phyloP scores from a whole-genome alignment of 441 rosid species.

The Mallotus repandus region DNA sequence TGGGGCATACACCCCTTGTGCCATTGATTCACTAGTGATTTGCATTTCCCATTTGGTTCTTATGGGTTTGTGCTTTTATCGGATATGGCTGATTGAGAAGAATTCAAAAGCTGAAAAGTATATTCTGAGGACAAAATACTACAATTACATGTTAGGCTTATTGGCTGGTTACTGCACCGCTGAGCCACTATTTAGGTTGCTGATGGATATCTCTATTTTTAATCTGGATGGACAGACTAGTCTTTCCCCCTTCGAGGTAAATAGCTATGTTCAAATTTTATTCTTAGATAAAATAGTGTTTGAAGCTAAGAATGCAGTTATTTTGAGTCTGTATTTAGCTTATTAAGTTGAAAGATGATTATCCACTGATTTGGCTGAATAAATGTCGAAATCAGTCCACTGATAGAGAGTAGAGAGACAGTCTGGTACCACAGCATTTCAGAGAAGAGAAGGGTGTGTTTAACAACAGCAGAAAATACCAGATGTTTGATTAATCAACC shows the following conservation, averaged over 20 bases:
- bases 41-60: conserved; percentile 72
- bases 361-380: neutral
- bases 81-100: conserved; percentile 65
- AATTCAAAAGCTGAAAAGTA: conserved; percentile 55
- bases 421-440: neutral
- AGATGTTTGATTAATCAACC: neutral
- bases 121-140: conserved; percentile 56
- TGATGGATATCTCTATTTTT: conserved; percentile 59
- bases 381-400: neutral
- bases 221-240: conserved; percentile 50
- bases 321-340: neutral
- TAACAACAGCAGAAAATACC: neutral
- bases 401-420: neutral
- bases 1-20: conserved; percentile 80
- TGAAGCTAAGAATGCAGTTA: neutral
- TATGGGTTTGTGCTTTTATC: conserved; percentile 62
- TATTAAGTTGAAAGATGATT: neutral
- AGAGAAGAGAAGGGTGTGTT: neutral
- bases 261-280: conserved; percentile 4
- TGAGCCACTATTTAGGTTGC: conserved; percentile 73
- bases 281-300: neutral
- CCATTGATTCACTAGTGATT: conserved; percentile 63
- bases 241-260: conserved; percentile 86
- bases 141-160: conserved; percentile 53
- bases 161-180: conserved; percentile 64